Base-by-base conservation (phyloP, 1,139 yeast species). In the Yamadazyma trypodendri region DNA sequence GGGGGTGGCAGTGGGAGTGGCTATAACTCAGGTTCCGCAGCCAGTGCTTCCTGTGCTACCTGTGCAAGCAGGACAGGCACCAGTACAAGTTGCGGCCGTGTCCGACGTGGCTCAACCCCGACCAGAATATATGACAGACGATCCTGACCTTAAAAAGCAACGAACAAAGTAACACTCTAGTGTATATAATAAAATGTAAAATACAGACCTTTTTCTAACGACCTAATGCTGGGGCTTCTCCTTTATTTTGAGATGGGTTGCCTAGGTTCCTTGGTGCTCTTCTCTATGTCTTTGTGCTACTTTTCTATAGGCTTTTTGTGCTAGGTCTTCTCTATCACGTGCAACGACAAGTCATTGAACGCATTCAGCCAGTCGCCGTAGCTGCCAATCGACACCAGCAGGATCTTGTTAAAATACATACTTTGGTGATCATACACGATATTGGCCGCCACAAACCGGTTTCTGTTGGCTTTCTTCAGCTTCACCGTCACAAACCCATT, bases 331-430 rank as follows among this genome's bases (percentile, higher is more conserved):
- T 30, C 21, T 15, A 43, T 39, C 13, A 31, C 14, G 49, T 77
- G 82, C 16, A 70, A 59, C 3, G 81, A 65, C 24, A 78, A 48
- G 46, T 77, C 82, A 0, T 80, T 71, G 49, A 78, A 78, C 13
- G 83, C 64, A 42, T 74, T 75, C 1, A 67, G 61, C 81, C 81
- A 78, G 0, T 58, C 60, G 2, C 71, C 73, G 7, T 29, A 31
- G 27, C 35, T 34, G 10, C 44, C 44, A 11, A 40, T 22, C 3
- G 11, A n/a, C 2, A 11, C 14, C 8, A 40, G 20, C 2, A 15
- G 4, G 2, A 41, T 27, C 4, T 12, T 6, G 11, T 18, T 32
- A 23, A 41, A 41, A 31, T 41, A 41, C 38, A 35, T 41, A 15
- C 28, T 23, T 2, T 31, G 29, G 11, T 52, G 52, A 22, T 61